Evolutionary conservation across 768 basidiomycete genomes (phyloP), one percentile per base, ranked within the genome.

Genomic region (Hygrophoropsis aurantiaca): DNA sequence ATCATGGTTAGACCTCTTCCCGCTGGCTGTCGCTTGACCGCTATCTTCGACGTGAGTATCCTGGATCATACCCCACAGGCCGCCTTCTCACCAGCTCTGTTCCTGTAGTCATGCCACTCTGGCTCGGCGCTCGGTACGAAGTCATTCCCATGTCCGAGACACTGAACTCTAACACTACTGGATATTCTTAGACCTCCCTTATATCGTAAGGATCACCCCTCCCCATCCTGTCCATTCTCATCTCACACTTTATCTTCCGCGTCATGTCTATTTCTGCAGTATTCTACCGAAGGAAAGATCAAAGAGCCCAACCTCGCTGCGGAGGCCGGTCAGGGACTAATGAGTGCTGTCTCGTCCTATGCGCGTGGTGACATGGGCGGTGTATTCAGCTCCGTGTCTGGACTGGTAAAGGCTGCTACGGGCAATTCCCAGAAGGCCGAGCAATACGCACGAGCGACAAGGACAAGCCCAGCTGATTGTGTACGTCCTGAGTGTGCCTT

Each of bases 251-350:
- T 11, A 20, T n/a, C 27, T 30, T 24, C 25, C 6, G 20, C 9
- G 13, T 35, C 16, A 11, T 45, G 35, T 46, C 21, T 47, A 30
- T 43, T 43, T 38, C 11, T 16, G 26, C 51, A 89, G 83, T 97
- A 97, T 69, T 92, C 92, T 18, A 95, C 93, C 6, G 92, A 97
- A 70, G 94, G 94, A 40, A 93, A 90, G 61, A 70, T 97, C 62
- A 97, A 97, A 66, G 93, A 97, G 62, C 93, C 94, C 26, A 94
- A 97, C 60, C 70, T 93, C 13, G 83, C 84, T 10, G 78, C 84
- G 8, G 93, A 90, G 60, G 94, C 94, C 4, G 94, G 93, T 0
- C 82, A 90, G 60, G 91, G 90, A 7, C 71, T 97, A 4, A 64
- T 95, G n/a, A 78, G 80, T 19, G 89, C 91, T 1, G 80, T 90